Percentiles rank a stretch among this genome's conserved stretches.
phyloP scores from a whole-genome alignment of 352 stramenopile species.

The Globisporangium solare region DNA sequence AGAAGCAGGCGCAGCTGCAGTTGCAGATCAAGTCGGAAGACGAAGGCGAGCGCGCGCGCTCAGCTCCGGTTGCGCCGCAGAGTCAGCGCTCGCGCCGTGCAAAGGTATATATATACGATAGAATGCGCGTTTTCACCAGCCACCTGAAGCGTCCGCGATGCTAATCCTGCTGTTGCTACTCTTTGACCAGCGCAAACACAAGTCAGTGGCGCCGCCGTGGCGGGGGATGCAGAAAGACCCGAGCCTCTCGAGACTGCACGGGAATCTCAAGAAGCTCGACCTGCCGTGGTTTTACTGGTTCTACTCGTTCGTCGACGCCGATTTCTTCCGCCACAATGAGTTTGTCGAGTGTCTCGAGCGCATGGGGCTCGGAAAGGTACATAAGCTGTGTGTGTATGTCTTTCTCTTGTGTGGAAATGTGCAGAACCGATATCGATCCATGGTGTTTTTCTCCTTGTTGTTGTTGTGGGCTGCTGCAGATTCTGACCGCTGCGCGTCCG shows the following conservation, averaged over 20 bases:
- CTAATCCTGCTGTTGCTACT: neutral
- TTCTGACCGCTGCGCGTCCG: conserved; percentile 43
- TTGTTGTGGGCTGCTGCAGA: too few relatives aligned
- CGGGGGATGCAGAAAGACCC: neutral
- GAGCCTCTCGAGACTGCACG: neutral
- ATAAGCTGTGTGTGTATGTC: neutral
- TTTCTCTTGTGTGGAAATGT: neutral
- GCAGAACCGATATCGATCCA: neutral
- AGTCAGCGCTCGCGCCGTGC: neutral
- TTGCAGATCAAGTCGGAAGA: conserved; percentile 19
- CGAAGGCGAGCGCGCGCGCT: neutral
- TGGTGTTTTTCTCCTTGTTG: too few relatives aligned
- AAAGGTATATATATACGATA: too few relatives aligned
- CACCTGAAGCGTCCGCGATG: too few relatives aligned
- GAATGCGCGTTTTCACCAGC: too few relatives aligned
- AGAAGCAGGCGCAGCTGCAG: conserved; percentile 15
- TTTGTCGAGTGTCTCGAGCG: conserved; percentile 64
- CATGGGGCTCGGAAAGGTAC: conserved; percentile 65
- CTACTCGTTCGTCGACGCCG: conserved; percentile 52
- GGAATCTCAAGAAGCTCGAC: conserved; percentile 25
- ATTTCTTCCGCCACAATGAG: conserved; percentile 77
- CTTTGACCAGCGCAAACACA: neutral
- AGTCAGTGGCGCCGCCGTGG: neutral
- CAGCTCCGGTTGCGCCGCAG: too few relatives aligned
- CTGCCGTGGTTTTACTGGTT: conserved; percentile 75